phyloP scores from a whole-genome alignment of 2,329 filamentous ascomycete genomes.

The Blastomyces parvus region DNA sequence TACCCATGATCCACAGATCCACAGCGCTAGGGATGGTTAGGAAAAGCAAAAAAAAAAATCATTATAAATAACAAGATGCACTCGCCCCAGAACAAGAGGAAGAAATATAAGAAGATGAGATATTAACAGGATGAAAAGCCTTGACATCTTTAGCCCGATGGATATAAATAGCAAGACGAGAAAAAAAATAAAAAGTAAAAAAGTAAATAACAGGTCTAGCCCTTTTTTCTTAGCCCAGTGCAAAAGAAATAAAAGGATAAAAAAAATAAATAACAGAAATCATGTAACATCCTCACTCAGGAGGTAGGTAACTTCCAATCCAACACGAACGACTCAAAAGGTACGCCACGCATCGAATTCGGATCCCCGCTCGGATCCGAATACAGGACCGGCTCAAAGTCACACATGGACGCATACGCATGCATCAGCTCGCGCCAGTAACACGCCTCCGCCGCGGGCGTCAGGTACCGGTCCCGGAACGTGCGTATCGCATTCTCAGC shows the following conservation, averaged over 20 bases:
- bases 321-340: slow-evolving; percentile 36
- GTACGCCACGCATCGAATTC: slow-evolving; percentile 26
- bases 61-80: too few relatives aligned
- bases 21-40: too few relatives aligned
- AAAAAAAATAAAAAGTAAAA: too few relatives aligned
- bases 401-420: slow-evolving; percentile 30
- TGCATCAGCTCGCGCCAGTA: slow-evolving; percentile 45
- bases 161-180: too few relatives aligned
- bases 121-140: too few relatives aligned
- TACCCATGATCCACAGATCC: too few relatives aligned
- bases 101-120: too few relatives aligned
- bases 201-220: too few relatives aligned
- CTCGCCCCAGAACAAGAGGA: too few relatives aligned
- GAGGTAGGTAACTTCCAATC: slow-evolving; percentile 4
- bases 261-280: background rate
- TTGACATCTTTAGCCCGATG: background rate
- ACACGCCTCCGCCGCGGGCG: slow-evolving; percentile 46
- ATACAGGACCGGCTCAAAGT: slow-evolving; percentile 34
- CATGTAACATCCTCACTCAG: background rate
- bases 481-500: slow-evolving; percentile 40
- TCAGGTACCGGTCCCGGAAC: slow-evolving; percentile 46
- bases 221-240: too few relatives aligned
- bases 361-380: slow-evolving; percentile 22
- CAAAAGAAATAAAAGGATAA: background rate
- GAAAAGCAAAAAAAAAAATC: background rate